These are phyloP conservation scores for Acarospora socialis DNA, from an alignment of 2,329 filamentous ascomycete genomes.

Conservation along the genomic window DNA sequence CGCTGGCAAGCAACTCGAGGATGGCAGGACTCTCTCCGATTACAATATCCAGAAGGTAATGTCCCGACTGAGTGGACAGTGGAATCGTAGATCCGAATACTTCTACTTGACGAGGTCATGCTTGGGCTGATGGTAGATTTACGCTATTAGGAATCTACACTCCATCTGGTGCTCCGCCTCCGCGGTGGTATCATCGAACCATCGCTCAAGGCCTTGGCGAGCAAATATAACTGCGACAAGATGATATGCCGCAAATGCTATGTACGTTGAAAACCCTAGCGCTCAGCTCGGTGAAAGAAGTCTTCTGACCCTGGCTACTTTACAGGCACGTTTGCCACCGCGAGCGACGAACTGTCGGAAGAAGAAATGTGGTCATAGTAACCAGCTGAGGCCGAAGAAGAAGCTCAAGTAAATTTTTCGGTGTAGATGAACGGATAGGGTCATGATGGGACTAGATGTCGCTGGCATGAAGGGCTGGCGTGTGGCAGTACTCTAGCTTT, in stretches of 20 bases:
- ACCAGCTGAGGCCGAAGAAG: conserved; percentile 99
- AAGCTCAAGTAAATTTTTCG: conserved; percentile 87
- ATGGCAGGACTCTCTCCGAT: conserved; percentile 89
- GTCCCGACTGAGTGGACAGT: conserved; percentile 13
- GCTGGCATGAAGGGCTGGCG: no score
- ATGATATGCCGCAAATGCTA: conserved; percentile 99
- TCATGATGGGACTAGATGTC: no score
- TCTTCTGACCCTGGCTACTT: neutral
- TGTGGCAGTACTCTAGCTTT: no score
- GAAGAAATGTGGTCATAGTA: conserved; percentile 99
- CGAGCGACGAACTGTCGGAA: conserved; percentile 99
- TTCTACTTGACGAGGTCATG: neutral
- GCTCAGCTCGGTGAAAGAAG: no score
- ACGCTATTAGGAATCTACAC: conserved; percentile 69
- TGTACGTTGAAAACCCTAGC: no score
- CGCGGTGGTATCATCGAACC: conserved; percentile 99
- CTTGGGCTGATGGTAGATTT: no score
- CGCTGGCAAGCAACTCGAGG: conserved; percentile 97
- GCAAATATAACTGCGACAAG: conserved; percentile 99
- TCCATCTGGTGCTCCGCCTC: conserved; percentile 95
- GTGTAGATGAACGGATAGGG: no score
- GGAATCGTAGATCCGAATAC: neutral
- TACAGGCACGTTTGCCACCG: conserved; percentile 68
- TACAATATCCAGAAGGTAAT: conserved; percentile 99
- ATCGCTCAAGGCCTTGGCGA: conserved; percentile 92